Conservation (phyloP, 257 asterid genomes). For the Datura wrightii region DNA sequence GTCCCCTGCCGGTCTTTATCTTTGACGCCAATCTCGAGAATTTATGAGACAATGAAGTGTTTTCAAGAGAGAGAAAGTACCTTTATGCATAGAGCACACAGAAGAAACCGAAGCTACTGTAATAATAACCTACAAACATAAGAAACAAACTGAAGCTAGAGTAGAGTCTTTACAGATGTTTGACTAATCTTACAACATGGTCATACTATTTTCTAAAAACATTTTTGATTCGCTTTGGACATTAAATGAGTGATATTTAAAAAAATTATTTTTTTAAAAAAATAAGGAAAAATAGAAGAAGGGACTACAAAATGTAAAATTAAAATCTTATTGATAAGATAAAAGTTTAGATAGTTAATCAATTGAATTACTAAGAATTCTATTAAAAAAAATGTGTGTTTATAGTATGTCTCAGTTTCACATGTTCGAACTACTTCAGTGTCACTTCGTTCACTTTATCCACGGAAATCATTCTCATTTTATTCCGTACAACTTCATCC, state of each 20-base stretch:
- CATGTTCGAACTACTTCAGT: too few species aligned
- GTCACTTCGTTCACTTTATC: too few species aligned
- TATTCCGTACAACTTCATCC: too few species aligned
- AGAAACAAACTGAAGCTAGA: slow-evolving; percentile 24
- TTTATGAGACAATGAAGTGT: slow-evolving; percentile 16
- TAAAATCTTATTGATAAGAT: too few species aligned
- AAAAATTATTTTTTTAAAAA: not conserved
- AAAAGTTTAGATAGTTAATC: too few species aligned
- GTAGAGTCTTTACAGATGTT: slow-evolving; percentile 4
- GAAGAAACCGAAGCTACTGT: slow-evolving; percentile 26
- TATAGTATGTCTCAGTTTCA: too few species aligned
- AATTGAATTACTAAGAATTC: too few species aligned
- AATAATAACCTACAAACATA: slow-evolving; percentile 24
- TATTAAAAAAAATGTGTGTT: too few species aligned
- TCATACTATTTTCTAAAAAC: not conserved
- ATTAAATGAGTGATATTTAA: not conserved
- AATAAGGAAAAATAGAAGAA: not conserved
- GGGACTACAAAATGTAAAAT: too few species aligned
- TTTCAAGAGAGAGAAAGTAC: not conserved
- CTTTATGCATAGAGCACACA: slow-evolving; percentile 19
- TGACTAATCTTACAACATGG: slow-evolving; percentile 9
- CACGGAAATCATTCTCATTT: too few species aligned
- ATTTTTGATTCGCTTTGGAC: not conserved
- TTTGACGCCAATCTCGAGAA: slow-evolving; percentile 22
- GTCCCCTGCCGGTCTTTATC: not conserved